Conservation (phyloP, 2,329 filamentous ascomycete species). For the Nannizziopsis barbatae region DNA sequence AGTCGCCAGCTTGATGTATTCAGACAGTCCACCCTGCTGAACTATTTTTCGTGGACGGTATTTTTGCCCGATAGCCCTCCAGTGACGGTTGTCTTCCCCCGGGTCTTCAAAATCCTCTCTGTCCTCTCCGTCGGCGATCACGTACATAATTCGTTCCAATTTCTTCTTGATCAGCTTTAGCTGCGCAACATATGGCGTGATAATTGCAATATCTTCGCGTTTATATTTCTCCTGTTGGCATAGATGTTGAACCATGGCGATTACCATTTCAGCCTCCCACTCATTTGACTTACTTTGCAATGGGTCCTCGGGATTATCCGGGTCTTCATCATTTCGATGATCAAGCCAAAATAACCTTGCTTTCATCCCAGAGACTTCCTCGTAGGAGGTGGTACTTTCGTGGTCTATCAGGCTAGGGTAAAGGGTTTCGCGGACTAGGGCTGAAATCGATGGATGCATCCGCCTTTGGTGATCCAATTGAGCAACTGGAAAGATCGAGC, state of each 20-base stretch:
- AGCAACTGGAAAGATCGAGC: conserved; percentile 38
- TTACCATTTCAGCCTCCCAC: conserved; percentile 52
- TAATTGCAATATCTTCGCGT: conserved; percentile 53
- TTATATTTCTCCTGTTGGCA: conserved; percentile 54
- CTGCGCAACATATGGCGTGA: conserved; percentile 52
- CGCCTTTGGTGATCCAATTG: conserved; percentile 49
- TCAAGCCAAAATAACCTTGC: conserved; percentile 44
- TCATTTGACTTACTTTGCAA: conserved; percentile 33
- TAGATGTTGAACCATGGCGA: conserved; percentile 53
- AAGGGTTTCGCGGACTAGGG: conserved; percentile 27
- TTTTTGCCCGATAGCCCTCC: no score
- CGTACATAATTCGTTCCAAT: no score
- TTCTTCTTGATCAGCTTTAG: conserved; percentile 19
- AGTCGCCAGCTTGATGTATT: background rate
- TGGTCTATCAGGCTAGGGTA: no score
- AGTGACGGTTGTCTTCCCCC: no score
- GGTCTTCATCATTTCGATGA: conserved; percentile 35
- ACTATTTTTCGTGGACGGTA: no score
- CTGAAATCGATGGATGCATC: conserved; percentile 54
- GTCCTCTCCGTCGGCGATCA: no score
- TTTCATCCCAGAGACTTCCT: conserved; percentile 39
- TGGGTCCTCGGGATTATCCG: conserved; percentile 18
- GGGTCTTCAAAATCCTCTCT: no score
- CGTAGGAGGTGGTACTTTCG: conserved; percentile 48
- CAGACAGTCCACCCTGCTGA: no score